Percentiles rank a stretch among this genome's conserved stretches.
These are phyloP conservation scores for Macrophomina tecta DNA, from an alignment of 2,329 filamentous ascomycete species.

Conservation along the genomic window DNA sequence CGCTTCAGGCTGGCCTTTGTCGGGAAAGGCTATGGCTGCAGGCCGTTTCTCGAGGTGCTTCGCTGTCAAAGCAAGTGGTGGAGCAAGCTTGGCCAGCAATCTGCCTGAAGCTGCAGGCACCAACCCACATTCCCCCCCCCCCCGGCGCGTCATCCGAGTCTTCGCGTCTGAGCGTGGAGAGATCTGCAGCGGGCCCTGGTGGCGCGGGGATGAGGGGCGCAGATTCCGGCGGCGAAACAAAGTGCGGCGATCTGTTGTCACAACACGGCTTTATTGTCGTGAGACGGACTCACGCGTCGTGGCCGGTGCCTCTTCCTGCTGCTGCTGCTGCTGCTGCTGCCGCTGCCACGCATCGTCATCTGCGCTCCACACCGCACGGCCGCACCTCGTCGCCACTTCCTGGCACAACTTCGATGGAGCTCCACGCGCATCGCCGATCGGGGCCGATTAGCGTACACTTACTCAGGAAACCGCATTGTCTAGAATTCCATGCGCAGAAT, in stretches of 20 bases:
- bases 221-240: constrained; percentile 1
- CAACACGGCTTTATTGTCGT: background rate
- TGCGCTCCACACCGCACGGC: constrained; percentile 10
- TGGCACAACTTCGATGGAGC: constrained; percentile 7
- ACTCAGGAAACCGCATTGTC: constrained; percentile 21
- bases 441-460: constrained; percentile 15
- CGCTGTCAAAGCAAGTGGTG: background rate
- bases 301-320: background rate
- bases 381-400: background rate
- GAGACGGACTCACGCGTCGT: background rate
- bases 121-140: background rate
- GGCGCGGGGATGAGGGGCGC: background rate
- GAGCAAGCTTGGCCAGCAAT: too few relatives aligned
- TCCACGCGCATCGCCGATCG: constrained; percentile 24
- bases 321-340: background rate
- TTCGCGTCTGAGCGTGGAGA: background rate
- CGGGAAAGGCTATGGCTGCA: too few relatives aligned
- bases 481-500: constrained; percentile 19
- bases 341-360: background rate
- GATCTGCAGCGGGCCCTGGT: constrained; percentile 15
- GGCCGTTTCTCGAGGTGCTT: too few relatives aligned
- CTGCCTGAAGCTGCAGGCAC: background rate
- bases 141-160: background rate
- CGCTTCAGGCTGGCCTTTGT: background rate
- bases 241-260: background rate